Percentiles rank a stretch among this genome's conserved stretches.
Evolutionary conservation across 805 yeast genomes (phyloP).

Genomic region (Suhomyces kilbournensis): DNA sequence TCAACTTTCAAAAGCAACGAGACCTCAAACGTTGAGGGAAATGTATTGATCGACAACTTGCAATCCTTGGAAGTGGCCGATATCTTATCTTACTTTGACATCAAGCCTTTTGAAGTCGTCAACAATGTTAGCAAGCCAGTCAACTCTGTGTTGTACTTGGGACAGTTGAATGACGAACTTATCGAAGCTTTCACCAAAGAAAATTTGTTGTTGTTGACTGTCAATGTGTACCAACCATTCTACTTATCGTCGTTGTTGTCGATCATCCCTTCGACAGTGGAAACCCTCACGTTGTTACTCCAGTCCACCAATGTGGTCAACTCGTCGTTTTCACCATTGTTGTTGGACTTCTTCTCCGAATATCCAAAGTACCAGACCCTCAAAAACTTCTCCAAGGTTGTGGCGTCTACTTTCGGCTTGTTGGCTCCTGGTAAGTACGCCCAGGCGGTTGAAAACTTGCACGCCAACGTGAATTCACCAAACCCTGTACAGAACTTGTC

Average conservation of each 20-base stretch:
- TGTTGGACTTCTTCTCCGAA: slow-evolving; percentile 71
- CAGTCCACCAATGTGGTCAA: slow-evolving; percentile 45
- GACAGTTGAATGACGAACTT: slow-evolving; percentile 50
- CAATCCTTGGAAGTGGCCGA: slow-evolving; percentile 19
- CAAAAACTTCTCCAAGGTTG: slow-evolving; percentile 47
- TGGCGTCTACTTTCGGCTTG: slow-evolving; percentile 56
- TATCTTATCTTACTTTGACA: slow-evolving; percentile 20
- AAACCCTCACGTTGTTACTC: slow-evolving; percentile 60
- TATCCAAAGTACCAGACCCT: slow-evolving; percentile 45
- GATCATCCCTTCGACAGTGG: slow-evolving; percentile 52
- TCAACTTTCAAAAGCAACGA: slow-evolving; percentile 14
- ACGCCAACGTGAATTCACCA: slow-evolving; percentile 49
- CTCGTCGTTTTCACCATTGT: slow-evolving; percentile 59
- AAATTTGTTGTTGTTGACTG: slow-evolving; percentile 48
- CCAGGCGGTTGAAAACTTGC: slow-evolving; percentile 46
- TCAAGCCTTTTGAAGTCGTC: slow-evolving; percentile 29
- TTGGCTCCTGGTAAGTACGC: slow-evolving; percentile 36
- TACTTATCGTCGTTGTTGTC: slow-evolving; percentile 47
- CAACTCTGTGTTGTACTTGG: slow-evolving; percentile 60
- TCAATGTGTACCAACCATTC: slow-evolving; percentile 76
- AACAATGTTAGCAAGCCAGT: slow-evolving; percentile 34
- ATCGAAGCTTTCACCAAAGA: slow-evolving; percentile 35
- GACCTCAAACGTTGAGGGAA: slow-evolving; percentile 11
- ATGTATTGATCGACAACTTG: slow-evolving; percentile 14
- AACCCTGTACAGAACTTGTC: slow-evolving; percentile 61